Conservation (phyloP, 23 red algal genomes). For the Pyropia haitanensis region DNA sequence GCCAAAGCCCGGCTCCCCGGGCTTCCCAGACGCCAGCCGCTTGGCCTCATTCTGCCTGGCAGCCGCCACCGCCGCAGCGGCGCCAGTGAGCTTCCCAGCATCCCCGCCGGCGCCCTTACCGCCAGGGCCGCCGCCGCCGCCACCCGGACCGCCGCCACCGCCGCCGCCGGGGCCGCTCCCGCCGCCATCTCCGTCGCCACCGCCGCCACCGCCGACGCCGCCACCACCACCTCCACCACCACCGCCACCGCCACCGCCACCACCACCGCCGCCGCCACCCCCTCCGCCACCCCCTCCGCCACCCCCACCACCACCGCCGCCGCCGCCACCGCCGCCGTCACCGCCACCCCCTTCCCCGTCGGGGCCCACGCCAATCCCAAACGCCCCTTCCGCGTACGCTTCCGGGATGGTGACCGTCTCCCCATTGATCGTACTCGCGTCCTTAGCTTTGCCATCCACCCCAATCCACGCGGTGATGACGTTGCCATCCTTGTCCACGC, state of each 20-base stretch:
- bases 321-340: conserved; percentile 21
- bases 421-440: conserved; percentile 32
- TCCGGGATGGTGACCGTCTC: conserved; percentile 69
- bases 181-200: conserved; percentile 15
- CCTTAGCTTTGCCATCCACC: conserved; percentile 55
- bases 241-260: conserved; percentile 14
- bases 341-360: conserved; percentile 13
- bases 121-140: conserved; percentile 5
- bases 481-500: conserved; percentile 83
- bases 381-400: conserved; percentile 50
- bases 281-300: not conserved
- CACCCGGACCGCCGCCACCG: conserved; percentile 8
- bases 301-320: not conserved
- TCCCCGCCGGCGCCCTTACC: conserved; percentile 14
- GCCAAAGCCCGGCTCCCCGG: conserved; percentile 5
- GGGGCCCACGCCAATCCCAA: not conserved
- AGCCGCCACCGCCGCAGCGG: conserved; percentile 47
- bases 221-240: conserved; percentile 10
- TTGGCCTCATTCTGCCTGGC: conserved; percentile 34
- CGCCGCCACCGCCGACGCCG: conserved; percentile 6
- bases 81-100: conserved; percentile 6
- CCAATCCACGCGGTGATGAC: conserved; percentile 89
- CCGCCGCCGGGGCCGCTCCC: not conserved
- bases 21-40: conserved; percentile 3
- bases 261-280: conserved; percentile 2